Base-by-base conservation (phyloP, 2,329 filamentous ascomycete genomes). In the Talaromyces sp. region DNA sequence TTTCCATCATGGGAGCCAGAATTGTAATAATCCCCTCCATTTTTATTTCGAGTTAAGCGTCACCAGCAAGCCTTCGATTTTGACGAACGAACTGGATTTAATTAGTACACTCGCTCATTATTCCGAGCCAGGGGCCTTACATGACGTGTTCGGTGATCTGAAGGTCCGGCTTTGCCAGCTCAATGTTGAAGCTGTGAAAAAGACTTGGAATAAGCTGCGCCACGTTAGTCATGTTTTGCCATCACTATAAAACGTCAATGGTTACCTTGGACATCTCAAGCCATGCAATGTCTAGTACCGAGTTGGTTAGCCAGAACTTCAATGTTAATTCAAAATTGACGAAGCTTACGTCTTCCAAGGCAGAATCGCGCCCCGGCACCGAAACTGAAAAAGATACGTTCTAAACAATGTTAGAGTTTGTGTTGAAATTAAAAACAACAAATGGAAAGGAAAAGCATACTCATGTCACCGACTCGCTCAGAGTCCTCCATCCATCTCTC, bases 241-340 rank as follows among this genome's bases (percentile, higher is more conserved):
- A 27, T 46, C 43, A 24, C 11, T 10, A 21, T 17, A 4, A n/a
- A 29, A 2, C 5, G 14, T 1, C 26, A 24, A 26, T 24, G 9
- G 24, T 52, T 4, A 29, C 63, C 54, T 64, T 64, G 17, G 61
- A 63, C 61, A 64, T 64, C 57, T 64, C 63, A 56, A 64, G 61
- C 63, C 59, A 63, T 51, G 58, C 61, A 26, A 64, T 43, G 53
- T 63, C 63, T 64, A 26, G 17, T 31, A 19, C 19, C n/a, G 43
- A 11, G 19, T 46, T 8, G 29, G 29, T 61, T 31, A 51, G 57
- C 53, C 8, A 38, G 51, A 29, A 46, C n/a, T 19, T 10, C 14
- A 53, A 54, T 50, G 1, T 19, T 32, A n/a, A 19, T 21, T 29
- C 14, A 52, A 21, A 4, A 17, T 29, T 26, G 14, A 5, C 6